phyloP scores from a whole-genome alignment of 495 filamentous ascomycete genomes.

The Hypomontagnella monticulosa region DNA sequence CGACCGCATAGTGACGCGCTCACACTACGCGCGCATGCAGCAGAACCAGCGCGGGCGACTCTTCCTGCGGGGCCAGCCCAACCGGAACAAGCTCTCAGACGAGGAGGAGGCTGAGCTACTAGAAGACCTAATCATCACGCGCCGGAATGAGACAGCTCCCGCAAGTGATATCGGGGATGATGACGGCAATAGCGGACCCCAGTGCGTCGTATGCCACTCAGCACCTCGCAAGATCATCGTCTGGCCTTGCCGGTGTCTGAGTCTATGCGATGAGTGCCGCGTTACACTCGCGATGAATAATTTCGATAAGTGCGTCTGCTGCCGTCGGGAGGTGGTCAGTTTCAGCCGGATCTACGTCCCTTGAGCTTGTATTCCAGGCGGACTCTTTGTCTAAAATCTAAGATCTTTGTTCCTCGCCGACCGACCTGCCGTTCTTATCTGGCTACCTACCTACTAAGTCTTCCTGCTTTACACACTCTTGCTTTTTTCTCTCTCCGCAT shows the following conservation, averaged over 20 bases:
- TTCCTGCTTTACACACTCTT: too few species aligned
- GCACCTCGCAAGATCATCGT: constrained; percentile 89
- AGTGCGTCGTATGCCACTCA: constrained; percentile 93
- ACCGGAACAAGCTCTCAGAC: constrained; percentile 52
- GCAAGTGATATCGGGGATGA: constrained; percentile 76
- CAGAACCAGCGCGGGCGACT: constrained; percentile 73
- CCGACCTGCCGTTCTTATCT: neutral
- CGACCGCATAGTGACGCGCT: constrained; percentile 79
- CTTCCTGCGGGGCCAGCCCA: constrained; percentile 58
- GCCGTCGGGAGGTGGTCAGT: constrained; percentile 82
- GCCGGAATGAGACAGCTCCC: constrained; percentile 57
- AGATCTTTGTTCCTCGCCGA: neutral
- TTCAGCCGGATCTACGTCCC: constrained; percentile 94
- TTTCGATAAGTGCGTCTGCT: constrained; percentile 94
- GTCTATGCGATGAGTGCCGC: constrained; percentile 92
- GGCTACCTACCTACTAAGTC: too few species aligned
- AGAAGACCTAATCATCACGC: constrained; percentile 80
- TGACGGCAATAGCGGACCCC: constrained; percentile 77
- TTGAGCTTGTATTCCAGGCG: constrained; percentile 51
- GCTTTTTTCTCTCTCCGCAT: neutral
- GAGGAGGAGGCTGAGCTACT: constrained; percentile 84
- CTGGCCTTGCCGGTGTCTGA: constrained; percentile 96
- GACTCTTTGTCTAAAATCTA: neutral
- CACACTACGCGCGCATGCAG: constrained; percentile 72
- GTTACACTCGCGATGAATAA: constrained; percentile 96